Conservation (phyloP, 495 filamentous ascomycete genomes). For the Penicillium antarcticum region DNA sequence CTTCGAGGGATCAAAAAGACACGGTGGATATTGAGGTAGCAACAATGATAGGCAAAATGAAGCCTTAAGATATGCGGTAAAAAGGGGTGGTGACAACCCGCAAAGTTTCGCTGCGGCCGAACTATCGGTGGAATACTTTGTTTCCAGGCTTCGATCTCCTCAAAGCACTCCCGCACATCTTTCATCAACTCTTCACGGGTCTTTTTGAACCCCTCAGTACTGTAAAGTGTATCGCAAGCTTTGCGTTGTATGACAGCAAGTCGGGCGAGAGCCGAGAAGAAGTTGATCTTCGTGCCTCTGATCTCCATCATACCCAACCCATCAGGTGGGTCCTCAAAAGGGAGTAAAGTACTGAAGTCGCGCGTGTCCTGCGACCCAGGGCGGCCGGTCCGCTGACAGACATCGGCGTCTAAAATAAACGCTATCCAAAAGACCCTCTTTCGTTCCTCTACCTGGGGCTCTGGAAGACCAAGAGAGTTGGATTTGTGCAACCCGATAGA, state of each 20-base stretch:
- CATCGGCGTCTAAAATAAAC: constrained; percentile 23
- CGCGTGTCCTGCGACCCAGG: constrained; percentile 13
- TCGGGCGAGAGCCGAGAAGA: constrained; percentile 11
- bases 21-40: constrained; percentile 15
- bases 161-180: constrained; percentile 7
- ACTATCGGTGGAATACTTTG: not conserved
- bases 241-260: constrained; percentile 15
- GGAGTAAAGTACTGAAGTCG: constrained; percentile 16
- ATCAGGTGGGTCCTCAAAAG: constrained; percentile 7
- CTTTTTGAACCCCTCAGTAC: not conserved
- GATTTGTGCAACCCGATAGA: constrained; percentile 21
- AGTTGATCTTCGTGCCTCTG: constrained; percentile 4
- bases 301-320: constrained; percentile 9
- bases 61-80: constrained; percentile 15
- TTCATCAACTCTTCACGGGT: constrained; percentile 1
- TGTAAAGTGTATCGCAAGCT: constrained; percentile 13
- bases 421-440: constrained; percentile 21
- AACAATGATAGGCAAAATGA: constrained; percentile 15
- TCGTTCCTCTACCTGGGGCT: constrained; percentile 14
- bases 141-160: constrained; percentile 13
- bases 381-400: constrained; percentile 11
- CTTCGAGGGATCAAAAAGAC: constrained; percentile 1
- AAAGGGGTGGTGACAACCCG: not conserved
- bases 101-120: constrained; percentile 1
- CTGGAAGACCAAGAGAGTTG: not conserved